Percentiles rank a stretch among this genome's conserved stretches.
phyloP scores from a whole-genome alignment of 768 basidiomycete species.

The Mycena amicta region DNA sequence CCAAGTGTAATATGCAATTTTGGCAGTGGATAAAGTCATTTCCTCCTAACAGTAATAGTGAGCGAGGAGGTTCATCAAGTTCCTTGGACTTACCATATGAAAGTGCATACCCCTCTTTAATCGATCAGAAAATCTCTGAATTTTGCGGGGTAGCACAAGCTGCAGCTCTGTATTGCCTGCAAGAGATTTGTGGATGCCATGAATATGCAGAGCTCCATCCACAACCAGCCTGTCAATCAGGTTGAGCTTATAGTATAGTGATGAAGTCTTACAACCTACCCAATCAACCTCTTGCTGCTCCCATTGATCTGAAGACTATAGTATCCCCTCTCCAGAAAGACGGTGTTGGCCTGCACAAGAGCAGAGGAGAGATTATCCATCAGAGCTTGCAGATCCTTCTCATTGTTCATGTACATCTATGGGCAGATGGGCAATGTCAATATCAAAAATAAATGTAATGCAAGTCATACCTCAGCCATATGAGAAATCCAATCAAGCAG shows the following conservation, averaged over 20 bases:
- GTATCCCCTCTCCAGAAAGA: neutral
- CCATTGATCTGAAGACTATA: neutral
- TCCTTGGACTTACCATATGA: no score
- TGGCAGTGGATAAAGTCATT: no score
- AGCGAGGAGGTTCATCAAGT: no score
- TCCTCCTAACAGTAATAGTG: no score
- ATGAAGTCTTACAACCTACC: neutral
- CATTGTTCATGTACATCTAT: neutral
- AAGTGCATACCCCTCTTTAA: no score
- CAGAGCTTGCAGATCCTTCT: neutral
- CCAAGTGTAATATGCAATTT: neutral
- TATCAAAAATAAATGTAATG: no score
- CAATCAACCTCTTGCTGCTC: neutral
- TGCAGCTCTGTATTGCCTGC: neutral
- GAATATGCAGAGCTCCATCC: neutral
- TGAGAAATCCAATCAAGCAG: no score
- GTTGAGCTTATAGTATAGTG: neutral
- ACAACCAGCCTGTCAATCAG: conserved; percentile 4
- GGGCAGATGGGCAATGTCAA: neutral
- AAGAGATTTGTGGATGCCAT: neutral
- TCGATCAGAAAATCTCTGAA: neutral
- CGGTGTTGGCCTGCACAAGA: neutral
- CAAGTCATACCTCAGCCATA: no score
- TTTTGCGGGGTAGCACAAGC: no score
- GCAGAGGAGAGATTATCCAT: neutral